These are phyloP conservation scores for Hibiscus syriacus DNA, from an alignment of 345 rosid species.

Conservation along the genomic window DNA sequence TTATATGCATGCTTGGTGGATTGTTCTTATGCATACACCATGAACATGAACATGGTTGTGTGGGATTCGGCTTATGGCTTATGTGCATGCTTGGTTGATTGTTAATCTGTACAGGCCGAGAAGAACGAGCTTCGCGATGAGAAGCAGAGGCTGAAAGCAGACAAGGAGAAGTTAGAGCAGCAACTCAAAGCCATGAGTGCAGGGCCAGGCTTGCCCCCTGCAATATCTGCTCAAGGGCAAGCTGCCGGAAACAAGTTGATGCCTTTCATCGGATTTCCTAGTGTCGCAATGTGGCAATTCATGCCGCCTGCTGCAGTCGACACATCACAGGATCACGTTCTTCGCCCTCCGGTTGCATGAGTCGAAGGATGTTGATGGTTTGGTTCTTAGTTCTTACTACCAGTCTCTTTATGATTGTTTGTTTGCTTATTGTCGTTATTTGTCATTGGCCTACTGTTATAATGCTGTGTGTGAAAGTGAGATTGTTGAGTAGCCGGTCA, in stretches of 20 bases:
- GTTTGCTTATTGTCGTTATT: background rate
- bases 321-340: constrained; percentile 94
- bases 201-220: constrained; percentile 58
- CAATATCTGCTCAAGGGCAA: constrained; percentile 75
- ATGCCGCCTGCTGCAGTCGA: constrained; percentile 92
- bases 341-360: constrained; percentile 85
- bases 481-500: constrained; percentile 5
- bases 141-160: constrained; percentile 52
- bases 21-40: background rate
- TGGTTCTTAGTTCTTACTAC: background rate
- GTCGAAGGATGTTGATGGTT: constrained; percentile 3
- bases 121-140: constrained; percentile 79
- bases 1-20: background rate
- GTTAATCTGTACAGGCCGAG: constrained; percentile 44
- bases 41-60: background rate
- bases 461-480: background rate
- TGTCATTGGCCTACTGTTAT: background rate
- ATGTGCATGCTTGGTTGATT: background rate
- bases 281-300: constrained; percentile 97
- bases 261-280: constrained; percentile 79
- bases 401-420: background rate
- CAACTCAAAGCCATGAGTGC: constrained; percentile 51
- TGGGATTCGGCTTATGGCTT: background rate
- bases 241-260: constrained; percentile 83
- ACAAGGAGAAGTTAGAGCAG: constrained; percentile 65